phyloP scores from a whole-genome alignment of 2,329 filamentous ascomycete species.

The Periconia sp. region DNA sequence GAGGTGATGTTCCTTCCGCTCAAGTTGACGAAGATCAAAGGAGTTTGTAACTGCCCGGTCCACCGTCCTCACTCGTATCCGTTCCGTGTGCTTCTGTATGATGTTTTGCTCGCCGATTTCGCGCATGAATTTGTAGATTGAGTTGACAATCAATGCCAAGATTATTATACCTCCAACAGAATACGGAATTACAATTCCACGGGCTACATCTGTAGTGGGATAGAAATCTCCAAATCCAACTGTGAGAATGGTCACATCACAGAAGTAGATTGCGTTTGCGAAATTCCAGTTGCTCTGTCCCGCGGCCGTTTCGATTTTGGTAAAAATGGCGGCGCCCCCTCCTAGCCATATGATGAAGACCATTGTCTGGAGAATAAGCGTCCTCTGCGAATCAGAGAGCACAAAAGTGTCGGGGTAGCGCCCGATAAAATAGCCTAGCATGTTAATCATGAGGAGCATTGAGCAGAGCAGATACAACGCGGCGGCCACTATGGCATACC shows the following conservation, averaged over 20 bases:
- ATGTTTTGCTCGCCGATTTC: conserved; percentile 65
- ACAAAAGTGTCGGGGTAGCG: conserved; percentile 79
- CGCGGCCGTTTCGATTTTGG: conserved; percentile 59
- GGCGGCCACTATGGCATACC: conserved; percentile 80
- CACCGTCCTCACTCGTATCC: conserved; percentile 56
- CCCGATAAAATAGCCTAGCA: conserved; percentile 72
- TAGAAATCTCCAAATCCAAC: conserved; percentile 56
- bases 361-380: conserved; percentile 88
- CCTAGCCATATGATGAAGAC: conserved; percentile 80
- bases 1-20: conserved; percentile 26
- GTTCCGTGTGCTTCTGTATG: conserved; percentile 60
- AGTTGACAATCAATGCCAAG: conserved; percentile 79
- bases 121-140: conserved; percentile 68
- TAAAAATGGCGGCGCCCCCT: conserved; percentile 75
- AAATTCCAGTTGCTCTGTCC: conserved; percentile 64
- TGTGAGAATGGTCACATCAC: conserved; percentile 46
- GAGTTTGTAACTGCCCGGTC: conserved; percentile 57
- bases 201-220: conserved; percentile 58
- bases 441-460: conserved; percentile 75
- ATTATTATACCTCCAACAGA: conserved; percentile 82
- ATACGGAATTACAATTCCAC: conserved; percentile 78
- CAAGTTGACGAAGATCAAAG: conserved; percentile 48
- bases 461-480: conserved; percentile 78
- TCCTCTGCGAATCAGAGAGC: conserved; percentile 78
- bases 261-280: conserved; percentile 64